These are phyloP conservation scores for Alternaria triticina DNA, from an alignment of 2,329 filamentous ascomycete genomes.

Conservation along the genomic window DNA sequence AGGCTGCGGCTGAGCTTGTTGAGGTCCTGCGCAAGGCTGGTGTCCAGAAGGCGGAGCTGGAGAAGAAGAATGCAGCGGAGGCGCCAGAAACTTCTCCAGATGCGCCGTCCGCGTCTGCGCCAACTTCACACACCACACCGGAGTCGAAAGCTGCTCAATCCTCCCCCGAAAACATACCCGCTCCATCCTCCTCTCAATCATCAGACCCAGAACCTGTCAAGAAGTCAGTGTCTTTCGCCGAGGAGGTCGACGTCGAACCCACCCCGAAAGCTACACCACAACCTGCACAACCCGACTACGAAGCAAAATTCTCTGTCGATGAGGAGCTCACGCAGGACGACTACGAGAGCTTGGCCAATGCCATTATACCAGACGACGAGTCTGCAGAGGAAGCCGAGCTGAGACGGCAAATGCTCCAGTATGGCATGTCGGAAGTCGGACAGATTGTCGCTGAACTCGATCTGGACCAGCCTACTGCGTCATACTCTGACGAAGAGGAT, in stretches of 20 bases:
- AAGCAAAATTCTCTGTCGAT: slow-evolving; percentile 46
- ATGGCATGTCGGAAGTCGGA: slow-evolving; percentile 85
- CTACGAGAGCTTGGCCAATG: slow-evolving; percentile 44
- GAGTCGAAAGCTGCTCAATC: background rate
- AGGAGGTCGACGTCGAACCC: slow-evolving; percentile 59
- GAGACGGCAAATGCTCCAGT: slow-evolving; percentile 87
- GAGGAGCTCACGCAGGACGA: slow-evolving; percentile 51
- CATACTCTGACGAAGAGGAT: slow-evolving; percentile 58
- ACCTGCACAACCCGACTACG: slow-evolving; percentile 26
- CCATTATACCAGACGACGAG: slow-evolving; percentile 75
- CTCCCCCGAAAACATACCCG: background rate
- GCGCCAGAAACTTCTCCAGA: background rate
- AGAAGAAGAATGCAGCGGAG: slow-evolving; percentile 19
- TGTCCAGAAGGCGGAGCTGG: slow-evolving; percentile 50
- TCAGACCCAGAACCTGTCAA: slow-evolving; percentile 34
- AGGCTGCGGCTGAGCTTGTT: slow-evolving; percentile 70
- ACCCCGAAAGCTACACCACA: background rate
- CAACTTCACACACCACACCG: background rate
- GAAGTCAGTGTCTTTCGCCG: slow-evolving; percentile 69
- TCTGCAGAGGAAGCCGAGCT: slow-evolving; percentile 79
- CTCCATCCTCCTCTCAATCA: background rate
- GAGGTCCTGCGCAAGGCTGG: slow-evolving; percentile 81
- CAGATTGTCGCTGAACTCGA: slow-evolving; percentile 91
- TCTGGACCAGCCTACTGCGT: slow-evolving; percentile 68
- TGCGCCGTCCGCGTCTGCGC: background rate